Base-by-base conservation (phyloP, 495 filamentous ascomycete species). In the Xylaria flabelliformis region DNA sequence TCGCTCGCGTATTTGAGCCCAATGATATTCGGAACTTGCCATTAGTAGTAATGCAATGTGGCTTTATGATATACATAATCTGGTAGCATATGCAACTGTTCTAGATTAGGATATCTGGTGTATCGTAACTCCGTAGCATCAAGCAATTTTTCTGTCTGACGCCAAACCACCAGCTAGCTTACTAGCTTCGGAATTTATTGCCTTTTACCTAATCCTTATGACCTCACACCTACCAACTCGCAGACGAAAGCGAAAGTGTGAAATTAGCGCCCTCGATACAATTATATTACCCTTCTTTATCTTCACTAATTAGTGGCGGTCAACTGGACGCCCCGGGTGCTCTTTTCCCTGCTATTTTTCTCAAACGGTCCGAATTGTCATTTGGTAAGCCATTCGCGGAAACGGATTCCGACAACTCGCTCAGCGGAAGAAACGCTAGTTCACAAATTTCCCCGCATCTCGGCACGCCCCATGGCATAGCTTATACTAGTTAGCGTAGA, bases 361-460 rank as follows among this genome's bases (percentile, higher is more conserved):
- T 32, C 32, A 17, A 63, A 69, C 46, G 69, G 69, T 4, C 69
- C 69, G 69, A 64, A 24, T 71, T 44, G 29, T 63, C 44, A 36
- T 32, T 21, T 42, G 34, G 24, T 59, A n/a, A 56, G n/a, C 39
- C 36, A 26, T 8, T 63, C 24, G 61, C 42, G 44, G 62, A 29
- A 61, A 21, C 8, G n/a, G 53, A 6, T 56, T 32, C 53, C 53
- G 53, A 32, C 53, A 17, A 21, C 19, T 69, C 29, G 66, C 51
- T 44, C 53, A 59, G 51, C 66, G n/a, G 50, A 55, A 26, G 13
- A 26, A 55, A 9, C 39, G 36, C 36, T 44, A 42, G 15, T 24
- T 29, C 1, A 34, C 55, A 26, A 24, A 63, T 65, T 69, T 66
- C 69, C 69, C 69, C 69, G 69, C 69, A 66, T 63, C 34, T 59